Conservation (phyloP, 352 stramenopile species). For the Thraustochytrium sp. region DNA sequence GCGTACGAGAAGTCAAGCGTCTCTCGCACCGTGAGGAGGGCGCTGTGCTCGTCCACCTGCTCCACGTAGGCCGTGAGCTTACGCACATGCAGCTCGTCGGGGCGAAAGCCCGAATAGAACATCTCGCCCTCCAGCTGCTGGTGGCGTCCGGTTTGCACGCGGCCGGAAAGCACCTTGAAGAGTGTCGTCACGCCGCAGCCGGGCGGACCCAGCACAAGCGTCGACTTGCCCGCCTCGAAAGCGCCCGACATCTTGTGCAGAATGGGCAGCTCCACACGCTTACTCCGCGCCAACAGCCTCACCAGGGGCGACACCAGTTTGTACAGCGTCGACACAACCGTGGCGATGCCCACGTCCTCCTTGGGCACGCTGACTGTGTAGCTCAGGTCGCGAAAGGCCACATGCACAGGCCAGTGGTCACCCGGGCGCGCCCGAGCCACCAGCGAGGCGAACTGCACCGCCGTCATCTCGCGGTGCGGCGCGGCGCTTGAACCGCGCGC, state of each 20-base stretch:
- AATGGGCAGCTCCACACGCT: background rate
- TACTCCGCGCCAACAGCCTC: background rate
- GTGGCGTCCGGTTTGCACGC: background rate
- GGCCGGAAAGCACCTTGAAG: slow-evolving; percentile 2
- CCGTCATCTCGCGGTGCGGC: background rate
- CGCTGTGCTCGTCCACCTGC: slow-evolving; percentile 49
- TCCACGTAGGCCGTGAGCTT: slow-evolving; percentile 36
- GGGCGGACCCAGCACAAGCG: slow-evolving; percentile 15
- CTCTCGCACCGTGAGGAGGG: slow-evolving; percentile 55
- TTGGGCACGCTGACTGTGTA: slow-evolving; percentile 5
- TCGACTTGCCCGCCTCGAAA: background rate
- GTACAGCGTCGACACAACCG: background rate
- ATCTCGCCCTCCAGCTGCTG: background rate
- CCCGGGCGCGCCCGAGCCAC: background rate
- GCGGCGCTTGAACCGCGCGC: no score
- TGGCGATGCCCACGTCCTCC: background rate
- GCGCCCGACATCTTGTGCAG: slow-evolving; percentile 1
- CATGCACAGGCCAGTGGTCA: background rate
- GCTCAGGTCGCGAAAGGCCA: background rate
- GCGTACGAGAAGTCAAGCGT: slow-evolving; percentile 53
- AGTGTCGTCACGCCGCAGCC: slow-evolving; percentile 23
- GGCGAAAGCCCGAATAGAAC: slow-evolving; percentile 1
- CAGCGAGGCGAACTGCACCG: background rate
- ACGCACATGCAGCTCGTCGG: background rate
- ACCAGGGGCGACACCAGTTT: background rate